A percentile compares a stretch with the other conserved stretches of the same genome.
Evolutionary conservation across 1,139 yeast genomes (phyloP).

Genomic region (Debaryomyces sp.): DNA sequence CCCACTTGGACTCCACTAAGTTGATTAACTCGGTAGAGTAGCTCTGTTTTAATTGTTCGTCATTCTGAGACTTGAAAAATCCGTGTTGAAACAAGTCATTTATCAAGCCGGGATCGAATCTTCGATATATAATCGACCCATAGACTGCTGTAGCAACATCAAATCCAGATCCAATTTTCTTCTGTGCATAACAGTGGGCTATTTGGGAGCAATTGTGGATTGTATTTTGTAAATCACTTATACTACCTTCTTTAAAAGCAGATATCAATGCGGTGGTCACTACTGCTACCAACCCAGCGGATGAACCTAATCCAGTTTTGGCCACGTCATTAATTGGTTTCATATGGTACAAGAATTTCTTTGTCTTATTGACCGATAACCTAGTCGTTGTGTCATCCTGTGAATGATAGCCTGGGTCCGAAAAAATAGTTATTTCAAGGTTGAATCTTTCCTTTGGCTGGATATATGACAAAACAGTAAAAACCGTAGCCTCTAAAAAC

Average conservation of each 20-base stretch:
- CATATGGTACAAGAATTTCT: constrained; percentile 61
- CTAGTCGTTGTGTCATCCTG: constrained; percentile 49
- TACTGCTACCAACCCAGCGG: constrained; percentile 90
- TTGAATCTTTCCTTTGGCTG: constrained; percentile 29
- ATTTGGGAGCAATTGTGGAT: constrained; percentile 86
- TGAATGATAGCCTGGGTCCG: constrained; percentile 91
- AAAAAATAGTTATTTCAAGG: constrained; percentile 63
- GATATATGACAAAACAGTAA: constrained; percentile 56
- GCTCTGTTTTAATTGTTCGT: constrained; percentile 18
- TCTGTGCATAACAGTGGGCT: constrained; percentile 92
- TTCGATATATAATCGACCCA: constrained; percentile 80
- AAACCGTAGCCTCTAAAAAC: constrained; percentile 68
- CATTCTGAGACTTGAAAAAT: constrained; percentile 1
- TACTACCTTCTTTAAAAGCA: constrained; percentile 31
- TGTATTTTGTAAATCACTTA: constrained; percentile 26
- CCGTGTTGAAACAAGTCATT: constrained; percentile 37
- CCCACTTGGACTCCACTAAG: constrained; percentile 61
- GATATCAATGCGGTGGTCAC: constrained; percentile 71
- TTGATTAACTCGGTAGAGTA: constrained; percentile 25
- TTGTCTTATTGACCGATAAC: constrained; percentile 33
- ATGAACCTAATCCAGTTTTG: constrained; percentile 94
- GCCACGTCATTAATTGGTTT: constrained; percentile 70
- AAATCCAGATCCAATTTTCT: constrained; percentile 94
- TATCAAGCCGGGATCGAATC: constrained; percentile 65
- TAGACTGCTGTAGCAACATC: constrained; percentile 95